A percentile compares a stretch with the other conserved stretches of the same genome.
phyloP scores from a whole-genome alignment of 441 rosid genomes.

The Brassica balearica region DNA sequence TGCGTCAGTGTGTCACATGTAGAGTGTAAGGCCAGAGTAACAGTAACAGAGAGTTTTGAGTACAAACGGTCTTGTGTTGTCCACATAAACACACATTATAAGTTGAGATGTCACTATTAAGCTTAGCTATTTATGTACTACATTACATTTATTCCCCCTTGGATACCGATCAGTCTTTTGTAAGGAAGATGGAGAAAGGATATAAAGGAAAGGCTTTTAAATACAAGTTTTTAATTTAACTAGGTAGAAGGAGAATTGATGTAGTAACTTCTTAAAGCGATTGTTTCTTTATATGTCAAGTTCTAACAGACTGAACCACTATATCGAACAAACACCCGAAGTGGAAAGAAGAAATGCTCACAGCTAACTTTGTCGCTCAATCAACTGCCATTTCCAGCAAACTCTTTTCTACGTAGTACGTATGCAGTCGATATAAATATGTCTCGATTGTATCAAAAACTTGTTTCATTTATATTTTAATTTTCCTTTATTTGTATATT shows the following conservation, averaged over 20 bases:
- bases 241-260: constrained; percentile 20
- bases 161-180: constrained; percentile 34
- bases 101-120: constrained; percentile 46
- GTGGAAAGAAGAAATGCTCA: constrained; percentile 15
- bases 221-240: constrained; percentile 22
- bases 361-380: constrained; percentile 13
- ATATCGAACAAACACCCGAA: constrained; percentile 7
- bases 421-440: not conserved
- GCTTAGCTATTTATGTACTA: constrained; percentile 41
- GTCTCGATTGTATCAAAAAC: constrained; percentile 14
- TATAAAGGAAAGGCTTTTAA: constrained; percentile 17
- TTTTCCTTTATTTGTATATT: not conserved
- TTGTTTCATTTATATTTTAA: not conserved
- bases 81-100: constrained; percentile 35
- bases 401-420: not conserved
- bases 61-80: constrained; percentile 35
- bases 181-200: too few relatives aligned
- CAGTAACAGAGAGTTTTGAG: constrained; percentile 39
- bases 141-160: constrained; percentile 33
- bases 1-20: constrained; percentile 47
- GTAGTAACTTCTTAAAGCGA: constrained; percentile 5
- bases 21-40: constrained; percentile 28
- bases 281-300: constrained; percentile 23
- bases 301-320: constrained; percentile 28
- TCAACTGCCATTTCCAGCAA: constrained; percentile 15